Evolutionary conservation across 768 basidiomycete genomes (phyloP).

Genomic region (Naganishia vaughanmartiniae): DNA sequence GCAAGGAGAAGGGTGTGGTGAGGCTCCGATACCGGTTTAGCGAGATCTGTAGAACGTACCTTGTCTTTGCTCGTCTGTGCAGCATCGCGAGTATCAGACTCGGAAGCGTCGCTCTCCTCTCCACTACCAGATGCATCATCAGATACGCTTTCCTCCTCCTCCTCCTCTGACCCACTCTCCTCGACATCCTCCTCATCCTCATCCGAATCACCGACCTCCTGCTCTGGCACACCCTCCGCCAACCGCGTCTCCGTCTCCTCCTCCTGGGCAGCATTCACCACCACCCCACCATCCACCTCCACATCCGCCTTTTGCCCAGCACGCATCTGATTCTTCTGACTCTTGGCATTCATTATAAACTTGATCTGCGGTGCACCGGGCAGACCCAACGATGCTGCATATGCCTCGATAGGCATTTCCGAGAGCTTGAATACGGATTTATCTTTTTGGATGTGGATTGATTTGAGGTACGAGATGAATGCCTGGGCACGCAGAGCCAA

Average conservation of each 20-base stretch:
- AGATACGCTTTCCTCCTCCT: slow-evolving; percentile 26
- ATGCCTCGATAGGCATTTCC: slow-evolving; percentile 75
- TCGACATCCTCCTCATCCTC: slow-evolving; percentile 37
- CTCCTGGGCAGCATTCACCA: slow-evolving; percentile 35
- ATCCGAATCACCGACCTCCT: slow-evolving; percentile 16
- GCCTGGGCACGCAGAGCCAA: slow-evolving; percentile 58
- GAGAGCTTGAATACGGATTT: slow-evolving; percentile 85
- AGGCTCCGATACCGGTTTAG: slow-evolving; percentile 20
- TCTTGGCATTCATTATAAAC: slow-evolving; percentile 64
- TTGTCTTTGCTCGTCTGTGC: slow-evolving; percentile 3
- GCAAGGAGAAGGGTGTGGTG: neutral
- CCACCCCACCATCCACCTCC: slow-evolving; percentile 30
- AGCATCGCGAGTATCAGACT: slow-evolving; percentile 28
- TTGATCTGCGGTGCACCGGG: slow-evolving; percentile 96
- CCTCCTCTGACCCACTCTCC: slow-evolving; percentile 28
- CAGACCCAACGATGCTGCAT: slow-evolving; percentile 83
- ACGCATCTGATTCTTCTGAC: slow-evolving; percentile 73
- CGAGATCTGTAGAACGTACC: neutral
- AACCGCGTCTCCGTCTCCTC: slow-evolving; percentile 42
- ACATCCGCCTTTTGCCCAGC: slow-evolving; percentile 42
- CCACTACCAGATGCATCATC: slow-evolving; percentile 1
- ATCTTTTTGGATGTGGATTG: slow-evolving; percentile 87
- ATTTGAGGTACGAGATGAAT: slow-evolving; percentile 92
- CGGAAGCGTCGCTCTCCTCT: slow-evolving; percentile 17
- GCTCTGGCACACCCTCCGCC: slow-evolving; percentile 30